Evolutionary conservation across 2,329 filamentous ascomycete species (phyloP).

Genomic region (Aurifilum marmelostoma): DNA sequence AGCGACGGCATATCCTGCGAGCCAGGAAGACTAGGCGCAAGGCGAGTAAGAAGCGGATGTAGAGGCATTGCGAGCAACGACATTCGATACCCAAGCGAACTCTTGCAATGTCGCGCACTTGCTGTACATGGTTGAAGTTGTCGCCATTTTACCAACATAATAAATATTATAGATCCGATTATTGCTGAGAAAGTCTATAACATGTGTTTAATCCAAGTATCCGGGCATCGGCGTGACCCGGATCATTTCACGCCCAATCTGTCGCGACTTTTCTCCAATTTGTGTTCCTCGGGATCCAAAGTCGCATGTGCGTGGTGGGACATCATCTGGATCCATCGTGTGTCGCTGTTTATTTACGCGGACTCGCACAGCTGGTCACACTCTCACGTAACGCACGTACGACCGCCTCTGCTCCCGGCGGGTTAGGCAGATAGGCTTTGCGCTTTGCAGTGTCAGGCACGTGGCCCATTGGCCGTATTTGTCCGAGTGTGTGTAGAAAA

Average conservation of each 20-base stretch:
- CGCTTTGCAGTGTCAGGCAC: not conserved
- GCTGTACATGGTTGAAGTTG: not conserved
- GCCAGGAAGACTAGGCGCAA: slow-evolving; percentile 45
- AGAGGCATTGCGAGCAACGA: slow-evolving; percentile 7
- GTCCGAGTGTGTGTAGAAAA: not conserved
- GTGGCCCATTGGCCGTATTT: not conserved
- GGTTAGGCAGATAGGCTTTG: not conserved
- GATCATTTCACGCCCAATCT: not conserved
- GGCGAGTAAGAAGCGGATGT: slow-evolving; percentile 30
- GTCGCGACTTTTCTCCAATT: not conserved
- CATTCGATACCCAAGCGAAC: no score
- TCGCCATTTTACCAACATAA: not conserved
- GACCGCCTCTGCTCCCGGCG: not conserved
- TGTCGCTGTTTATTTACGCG: not conserved
- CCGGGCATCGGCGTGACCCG: not conserved
- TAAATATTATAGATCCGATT: not conserved
- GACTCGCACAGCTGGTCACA: slow-evolving; percentile 1
- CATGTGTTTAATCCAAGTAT: not conserved
- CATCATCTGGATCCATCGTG: slow-evolving; percentile 11
- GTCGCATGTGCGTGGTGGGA: slow-evolving; percentile 4
- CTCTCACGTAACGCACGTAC: not conserved
- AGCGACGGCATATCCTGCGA: slow-evolving; percentile 50
- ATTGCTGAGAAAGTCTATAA: not conserved
- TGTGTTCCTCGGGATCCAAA: no score
- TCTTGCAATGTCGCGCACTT: no score